These are phyloP conservation scores for Ramaria sp. DNA, from an alignment of 768 basidiomycete species.

Conservation along the genomic window DNA sequence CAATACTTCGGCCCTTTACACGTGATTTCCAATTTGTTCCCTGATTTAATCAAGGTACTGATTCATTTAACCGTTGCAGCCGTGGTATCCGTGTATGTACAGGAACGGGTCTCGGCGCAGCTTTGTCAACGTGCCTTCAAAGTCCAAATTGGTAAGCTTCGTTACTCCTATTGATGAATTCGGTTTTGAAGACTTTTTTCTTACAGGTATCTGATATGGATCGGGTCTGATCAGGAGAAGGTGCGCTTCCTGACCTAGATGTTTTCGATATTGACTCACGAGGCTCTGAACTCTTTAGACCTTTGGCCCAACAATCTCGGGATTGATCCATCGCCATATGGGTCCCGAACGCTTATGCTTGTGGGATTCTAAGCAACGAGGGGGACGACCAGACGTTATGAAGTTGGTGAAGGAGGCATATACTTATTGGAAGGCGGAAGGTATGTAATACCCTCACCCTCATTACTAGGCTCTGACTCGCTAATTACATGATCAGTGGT, in stretches of 20 bases:
- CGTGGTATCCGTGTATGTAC: conserved; percentile 70
- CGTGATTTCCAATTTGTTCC: conserved; percentile 22
- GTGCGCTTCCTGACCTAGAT: neutral
- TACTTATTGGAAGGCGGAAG: conserved; percentile 61
- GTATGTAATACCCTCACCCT: conserved; percentile 18
- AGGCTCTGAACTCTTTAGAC: conserved; percentile 24
- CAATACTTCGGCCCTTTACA: conserved; percentile 72
- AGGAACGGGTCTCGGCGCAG: conserved; percentile 72
- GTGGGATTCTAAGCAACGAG: conserved; percentile 65
- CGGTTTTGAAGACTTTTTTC: neutral
- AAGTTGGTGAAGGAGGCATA: conserved; percentile 63
- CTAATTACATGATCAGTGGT: conserved; percentile 36
- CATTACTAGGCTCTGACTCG: conserved; percentile 5
- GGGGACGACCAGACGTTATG: conserved; percentile 70
- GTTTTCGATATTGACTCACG: neutral
- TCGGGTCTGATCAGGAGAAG: conserved; percentile 73
- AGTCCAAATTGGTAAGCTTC: conserved; percentile 51
- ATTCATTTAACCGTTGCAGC: neutral
- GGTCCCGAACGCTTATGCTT: conserved; percentile 63
- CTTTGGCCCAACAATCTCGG: conserved; percentile 70
- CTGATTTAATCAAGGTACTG: neutral
- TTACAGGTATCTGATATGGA: conserved; percentile 69
- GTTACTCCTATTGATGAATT: conserved; percentile 1
- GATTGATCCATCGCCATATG: conserved; percentile 59
- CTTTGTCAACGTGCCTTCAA: conserved; percentile 69